phyloP scores from a whole-genome alignment of 1,284 basidiomycete genomes.

The Boletus mariae region DNA sequence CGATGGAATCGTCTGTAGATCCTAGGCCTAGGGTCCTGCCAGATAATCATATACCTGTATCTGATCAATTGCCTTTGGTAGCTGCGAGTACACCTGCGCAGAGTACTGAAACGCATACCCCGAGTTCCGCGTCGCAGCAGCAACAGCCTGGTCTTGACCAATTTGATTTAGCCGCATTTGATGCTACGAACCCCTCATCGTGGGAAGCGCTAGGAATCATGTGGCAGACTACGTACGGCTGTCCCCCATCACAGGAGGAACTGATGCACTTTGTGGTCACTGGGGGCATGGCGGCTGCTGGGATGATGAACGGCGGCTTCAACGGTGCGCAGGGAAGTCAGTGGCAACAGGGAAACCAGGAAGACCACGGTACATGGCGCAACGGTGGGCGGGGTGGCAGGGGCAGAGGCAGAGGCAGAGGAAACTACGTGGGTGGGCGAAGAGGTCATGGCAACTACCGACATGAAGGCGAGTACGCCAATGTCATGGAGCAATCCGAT shows the following conservation, averaged over 20 bases:
- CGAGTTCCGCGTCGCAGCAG: conserved; percentile 37
- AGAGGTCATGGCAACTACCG: conserved; percentile 36
- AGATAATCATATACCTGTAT: conserved; percentile 47
- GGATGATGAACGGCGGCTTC: conserved; percentile 11
- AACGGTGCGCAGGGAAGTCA: conserved; percentile 14
- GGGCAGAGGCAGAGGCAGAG: conserved; percentile 33
- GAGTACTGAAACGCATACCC: conserved; percentile 33
- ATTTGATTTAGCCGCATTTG: conserved; percentile 67
- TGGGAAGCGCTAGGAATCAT: conserved; percentile 74
- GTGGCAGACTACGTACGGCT: conserved; percentile 65
- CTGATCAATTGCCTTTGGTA: conserved; percentile 43
- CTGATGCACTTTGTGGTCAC: conserved; percentile 67
- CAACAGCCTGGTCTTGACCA: conserved; percentile 50
- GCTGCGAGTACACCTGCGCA: conserved; percentile 52
- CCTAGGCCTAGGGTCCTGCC: conserved; percentile 36
- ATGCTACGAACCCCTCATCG: conserved; percentile 62
- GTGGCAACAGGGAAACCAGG: conserved; percentile 14
- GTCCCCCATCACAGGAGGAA: conserved; percentile 63
- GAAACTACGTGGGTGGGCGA: conserved; percentile 30
- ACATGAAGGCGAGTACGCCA: conserved; percentile 29
- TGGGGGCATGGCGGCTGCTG: conserved; percentile 33
- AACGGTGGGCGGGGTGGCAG: conserved; percentile 19
- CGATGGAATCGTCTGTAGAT: conserved; percentile 36
- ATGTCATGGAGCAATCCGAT: conserved; percentile 25
- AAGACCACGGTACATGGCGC: conserved; percentile 12